Conservation (phyloP, 371 early-diverging fungal genomes). For the Haplosporangium sp. region DNA sequence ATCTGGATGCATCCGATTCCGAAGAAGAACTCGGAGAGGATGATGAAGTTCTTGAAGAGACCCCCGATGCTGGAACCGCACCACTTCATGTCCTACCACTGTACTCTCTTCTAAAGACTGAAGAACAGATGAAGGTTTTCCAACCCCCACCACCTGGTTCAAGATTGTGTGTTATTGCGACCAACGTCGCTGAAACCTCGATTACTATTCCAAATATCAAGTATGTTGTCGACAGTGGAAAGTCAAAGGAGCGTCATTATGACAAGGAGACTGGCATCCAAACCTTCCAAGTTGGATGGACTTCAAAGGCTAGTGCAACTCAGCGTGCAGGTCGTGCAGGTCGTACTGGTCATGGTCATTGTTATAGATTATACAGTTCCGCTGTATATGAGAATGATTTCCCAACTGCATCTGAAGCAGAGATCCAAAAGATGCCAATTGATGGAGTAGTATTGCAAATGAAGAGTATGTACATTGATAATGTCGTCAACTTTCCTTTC, state of each 20-base stretch:
- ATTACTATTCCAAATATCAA: conserved; percentile 97
- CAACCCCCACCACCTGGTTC: conserved; percentile 88
- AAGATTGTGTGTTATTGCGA: conserved; percentile 96
- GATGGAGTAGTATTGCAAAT: conserved; percentile 95
- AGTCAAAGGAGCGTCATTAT: conserved; percentile 91
- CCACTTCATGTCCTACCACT: conserved; percentile 91
- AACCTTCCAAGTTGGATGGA: conserved; percentile 91
- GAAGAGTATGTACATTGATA: conserved; percentile 96
- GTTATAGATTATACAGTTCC: conserved; percentile 97
- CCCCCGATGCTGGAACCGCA: conserved; percentile 54
- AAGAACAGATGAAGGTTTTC: conserved; percentile 92
- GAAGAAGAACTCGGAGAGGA: conserved; percentile 59
- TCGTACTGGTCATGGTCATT: conserved; percentile 96
- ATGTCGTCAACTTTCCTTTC: conserved; percentile 97
- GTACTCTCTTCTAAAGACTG: conserved; percentile 91
- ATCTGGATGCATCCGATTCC: conserved; percentile 70
- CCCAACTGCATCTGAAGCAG: conserved; percentile 87
- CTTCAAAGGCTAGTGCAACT: conserved; percentile 92
- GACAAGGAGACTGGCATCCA: conserved; percentile 88
- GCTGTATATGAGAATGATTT: conserved; percentile 95
- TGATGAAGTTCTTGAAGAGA: conserved; percentile 58
- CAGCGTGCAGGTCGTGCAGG: conserved; percentile 99
- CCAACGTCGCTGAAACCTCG: conserved; percentile 99
- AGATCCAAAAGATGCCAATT: conserved; percentile 95
- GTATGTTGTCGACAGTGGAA: conserved; percentile 99